phyloP scores from a whole-genome alignment of 2,329 filamentous ascomycete species.

The Macrophomina pseudophaseolina region DNA sequence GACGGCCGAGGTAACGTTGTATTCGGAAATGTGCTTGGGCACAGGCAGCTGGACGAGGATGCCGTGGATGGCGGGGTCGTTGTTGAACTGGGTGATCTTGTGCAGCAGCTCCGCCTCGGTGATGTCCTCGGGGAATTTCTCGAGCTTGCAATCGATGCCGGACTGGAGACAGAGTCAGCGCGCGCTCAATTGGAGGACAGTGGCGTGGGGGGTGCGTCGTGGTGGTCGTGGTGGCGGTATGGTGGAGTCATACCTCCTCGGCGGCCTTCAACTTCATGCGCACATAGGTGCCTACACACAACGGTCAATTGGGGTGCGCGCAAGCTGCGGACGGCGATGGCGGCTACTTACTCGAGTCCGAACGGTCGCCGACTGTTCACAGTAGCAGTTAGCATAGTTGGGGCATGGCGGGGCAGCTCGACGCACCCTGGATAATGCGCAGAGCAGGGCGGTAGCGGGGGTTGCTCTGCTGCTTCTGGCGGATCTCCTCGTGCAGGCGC shows the following conservation, averaged over 20 bases:
- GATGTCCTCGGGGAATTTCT: constrained; percentile 81
- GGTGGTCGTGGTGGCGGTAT: background rate
- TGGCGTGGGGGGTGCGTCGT: background rate
- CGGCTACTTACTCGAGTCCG: constrained; percentile 77
- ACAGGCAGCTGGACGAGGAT: constrained; percentile 93
- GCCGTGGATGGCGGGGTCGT: constrained; percentile 83
- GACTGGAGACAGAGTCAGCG: constrained; percentile 60
- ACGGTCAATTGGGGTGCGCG: constrained; percentile 36
- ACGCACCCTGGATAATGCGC: constrained; percentile 90
- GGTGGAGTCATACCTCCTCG: constrained; percentile 67
- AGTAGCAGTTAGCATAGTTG: constrained; percentile 23
- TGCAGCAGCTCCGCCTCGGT: constrained; percentile 86
- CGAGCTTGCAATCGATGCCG: constrained; percentile 84
- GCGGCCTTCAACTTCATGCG: constrained; percentile 99
- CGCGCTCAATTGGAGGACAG: background rate
- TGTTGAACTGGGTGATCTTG: constrained; percentile 80
- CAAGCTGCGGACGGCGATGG: background rate
- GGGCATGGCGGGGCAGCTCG: constrained; percentile 15
- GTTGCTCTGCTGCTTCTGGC: constrained; percentile 78
- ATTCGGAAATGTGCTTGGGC: constrained; percentile 87
- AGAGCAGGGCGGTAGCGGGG: constrained; percentile 86
- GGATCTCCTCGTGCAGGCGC: constrained; percentile 78
- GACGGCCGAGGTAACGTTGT: constrained; percentile 86
- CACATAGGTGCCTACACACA: constrained; percentile 82
- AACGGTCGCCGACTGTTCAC: constrained; percentile 79